Percentiles rank a stretch among this genome's conserved stretches.
Conservation (phyloP, 2,329 filamentous ascomycete species). For the Xylaria sp. region DNA sequence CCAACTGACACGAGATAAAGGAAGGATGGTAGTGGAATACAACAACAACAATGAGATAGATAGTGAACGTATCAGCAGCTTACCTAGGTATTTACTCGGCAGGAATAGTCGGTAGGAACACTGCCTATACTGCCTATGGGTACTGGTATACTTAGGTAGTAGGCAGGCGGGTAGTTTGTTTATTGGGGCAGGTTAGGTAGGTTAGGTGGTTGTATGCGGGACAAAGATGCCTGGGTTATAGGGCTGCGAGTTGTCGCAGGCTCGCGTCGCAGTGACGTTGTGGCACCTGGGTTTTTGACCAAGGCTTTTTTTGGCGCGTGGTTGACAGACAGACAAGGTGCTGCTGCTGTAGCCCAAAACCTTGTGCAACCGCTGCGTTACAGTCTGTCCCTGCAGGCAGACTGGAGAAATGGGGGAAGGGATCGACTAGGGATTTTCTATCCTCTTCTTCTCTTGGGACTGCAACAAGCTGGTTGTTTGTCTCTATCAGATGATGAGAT, state of each 20-base stretch:
- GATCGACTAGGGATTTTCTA: not conserved
- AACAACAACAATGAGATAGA: conserved; percentile 11
- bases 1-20: conserved; percentile 7
- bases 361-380: conserved; percentile 35
- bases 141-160: not conserved
- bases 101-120: conserved; percentile 1
- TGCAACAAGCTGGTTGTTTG: conserved; percentile 14
- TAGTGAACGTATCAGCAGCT: conserved; percentile 6
- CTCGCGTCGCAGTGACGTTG: conserved; percentile 35
- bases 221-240: conserved; percentile 30
- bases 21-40: not conserved
- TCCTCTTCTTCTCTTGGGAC: conserved; percentile 8
- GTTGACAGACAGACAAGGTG: conserved; percentile 35
- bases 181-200: not conserved
- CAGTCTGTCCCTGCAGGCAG: conserved; percentile 27
- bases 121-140: conserved; percentile 3
- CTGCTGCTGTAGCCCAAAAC: conserved; percentile 25
- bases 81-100: conserved; percentile 23
- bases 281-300: conserved; percentile 31
- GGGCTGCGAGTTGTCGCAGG: conserved; percentile 36
- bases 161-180: not conserved
- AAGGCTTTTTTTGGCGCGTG: conserved; percentile 27
- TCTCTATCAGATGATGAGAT: conserved; percentile 23
- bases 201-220: conserved; percentile 17
- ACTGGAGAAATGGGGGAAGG: not conserved